Base-by-base conservation (phyloP, 352 stramenopile genomes). In the Globisporangium perplexum region DNA sequence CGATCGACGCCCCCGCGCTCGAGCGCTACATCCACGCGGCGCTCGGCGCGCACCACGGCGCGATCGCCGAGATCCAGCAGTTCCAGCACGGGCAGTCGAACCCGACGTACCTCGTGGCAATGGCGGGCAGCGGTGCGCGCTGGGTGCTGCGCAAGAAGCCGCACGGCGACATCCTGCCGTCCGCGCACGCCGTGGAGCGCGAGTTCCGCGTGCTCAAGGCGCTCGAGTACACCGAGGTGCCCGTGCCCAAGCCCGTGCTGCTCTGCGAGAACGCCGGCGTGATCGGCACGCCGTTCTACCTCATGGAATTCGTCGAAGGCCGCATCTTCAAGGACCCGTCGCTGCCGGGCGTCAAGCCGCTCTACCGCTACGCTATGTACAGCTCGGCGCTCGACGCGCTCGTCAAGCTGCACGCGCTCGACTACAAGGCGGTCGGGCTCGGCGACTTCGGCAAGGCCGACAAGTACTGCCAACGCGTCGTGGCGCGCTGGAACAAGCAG, bases 41-140 rank as follows among this genome's bases (percentile, higher is more conserved):
- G 20, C 63, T 89, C 36, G 77, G 77, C 44, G 50, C 61, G 10
- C 73, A 71, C 47, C 72, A 89, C 55, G 77, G 77, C 30, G 26
- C 69, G 30, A 71, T 89, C 50, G 65, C 61, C 33, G 68, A 74
- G 53, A 80, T 96, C 47, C 49, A 69, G 46, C 83, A 96, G 68
- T 96, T 96, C 61, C 62, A 79, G 53, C 77, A 95, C 47, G 86
- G 86, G 7, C 86, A 96, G 61, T 91, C 77, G 12, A 96, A 96
- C 65, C 86, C 86, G 36, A 96, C 86, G 56, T 96, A 93, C 65
- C 68, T 92, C 28, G 52, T 96, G 48, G 73, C 54, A 5, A 89
- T 90, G 74, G 57, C 44, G 23, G 36, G 59, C 47, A 83, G 68
- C 18, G 70, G 71, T 28, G 66, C 68, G 36, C 68, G 85, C 62